Percentiles rank a stretch among this genome's conserved stretches.
Evolutionary conservation across 1,284 basidiomycete species (phyloP).

Genomic region (Sphagnurus paluster): DNA sequence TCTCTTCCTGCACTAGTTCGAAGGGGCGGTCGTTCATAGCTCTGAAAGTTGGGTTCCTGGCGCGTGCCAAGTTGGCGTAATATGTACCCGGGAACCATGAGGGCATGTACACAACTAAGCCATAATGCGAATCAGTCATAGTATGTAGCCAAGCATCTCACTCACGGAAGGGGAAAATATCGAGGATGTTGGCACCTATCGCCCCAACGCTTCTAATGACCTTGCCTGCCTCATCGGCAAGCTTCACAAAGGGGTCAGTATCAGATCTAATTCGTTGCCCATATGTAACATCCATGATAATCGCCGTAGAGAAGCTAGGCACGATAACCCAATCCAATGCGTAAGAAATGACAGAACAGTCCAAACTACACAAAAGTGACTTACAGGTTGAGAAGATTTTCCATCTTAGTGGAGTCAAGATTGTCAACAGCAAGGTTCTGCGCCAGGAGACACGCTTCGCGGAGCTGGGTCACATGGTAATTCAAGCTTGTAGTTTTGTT

Average conservation of each 20-base stretch:
- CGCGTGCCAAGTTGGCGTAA: conserved; percentile 16
- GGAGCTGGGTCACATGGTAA: conserved; percentile 9
- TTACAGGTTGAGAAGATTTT: background rate
- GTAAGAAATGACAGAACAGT: background rate
- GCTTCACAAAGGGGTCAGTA: conserved; percentile 19
- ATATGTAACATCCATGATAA: conserved; percentile 20
- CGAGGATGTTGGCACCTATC: conserved; percentile 17
- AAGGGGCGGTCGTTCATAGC: conserved; percentile 17
- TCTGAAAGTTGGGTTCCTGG: background rate
- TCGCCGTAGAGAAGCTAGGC: conserved; percentile 20
- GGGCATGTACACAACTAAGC: conserved; percentile 20
- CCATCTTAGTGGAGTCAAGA: background rate
- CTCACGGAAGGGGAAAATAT: conserved; percentile 20
- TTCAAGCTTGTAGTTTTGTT: conserved; percentile 4
- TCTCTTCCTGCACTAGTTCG: conserved; percentile 10
- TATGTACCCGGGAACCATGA: conserved; percentile 25
- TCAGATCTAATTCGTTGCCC: conserved; percentile 20
- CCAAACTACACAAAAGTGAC: conserved; percentile 3
- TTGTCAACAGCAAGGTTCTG: conserved; percentile 12
- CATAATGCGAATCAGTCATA: background rate
- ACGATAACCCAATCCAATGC: no score
- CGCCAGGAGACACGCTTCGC: conserved; percentile 13
- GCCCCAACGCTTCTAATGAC: conserved; percentile 15
- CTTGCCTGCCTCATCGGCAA: conserved; percentile 8
- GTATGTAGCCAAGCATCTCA: background rate